Conservation (phyloP, 768 basidiomycete species). For the Pisolithus marmoratus region DNA sequence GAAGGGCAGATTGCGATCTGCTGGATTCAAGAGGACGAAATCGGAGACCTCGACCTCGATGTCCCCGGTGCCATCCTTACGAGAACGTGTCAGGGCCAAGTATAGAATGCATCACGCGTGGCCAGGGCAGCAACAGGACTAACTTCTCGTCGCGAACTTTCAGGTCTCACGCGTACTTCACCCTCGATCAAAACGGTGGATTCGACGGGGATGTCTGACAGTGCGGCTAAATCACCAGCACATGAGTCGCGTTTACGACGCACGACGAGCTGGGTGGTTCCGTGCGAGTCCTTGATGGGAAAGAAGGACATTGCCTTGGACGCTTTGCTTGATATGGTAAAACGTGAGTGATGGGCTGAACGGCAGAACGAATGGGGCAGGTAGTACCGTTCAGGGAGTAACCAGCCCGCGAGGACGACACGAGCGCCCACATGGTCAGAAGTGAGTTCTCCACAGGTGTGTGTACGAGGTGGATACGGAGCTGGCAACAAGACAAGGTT, state of each 20-base stretch:
- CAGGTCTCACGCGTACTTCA: conserved; percentile 58
- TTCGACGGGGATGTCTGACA: conserved; percentile 67
- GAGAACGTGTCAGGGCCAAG: conserved; percentile 3
- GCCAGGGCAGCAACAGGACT: conserved; percentile 21
- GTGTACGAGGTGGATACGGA: conserved; percentile 57
- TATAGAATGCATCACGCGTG: conserved; percentile 5
- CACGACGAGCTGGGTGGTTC: conserved; percentile 74
- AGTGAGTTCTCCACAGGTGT: conserved; percentile 56
- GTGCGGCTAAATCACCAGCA: conserved; percentile 30
- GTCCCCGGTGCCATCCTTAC: conserved; percentile 59
- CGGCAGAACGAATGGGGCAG: conserved; percentile 26
- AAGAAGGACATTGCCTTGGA: conserved; percentile 75
- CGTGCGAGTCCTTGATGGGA: conserved; percentile 74
- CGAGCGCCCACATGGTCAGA: conserved; percentile 43
- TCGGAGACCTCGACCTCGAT: conserved; percentile 74
- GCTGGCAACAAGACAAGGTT: conserved; percentile 27
- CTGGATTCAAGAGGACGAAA: conserved; percentile 76
- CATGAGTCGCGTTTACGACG: conserved; percentile 33
- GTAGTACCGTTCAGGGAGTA: conserved; percentile 70
- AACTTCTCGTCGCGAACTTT: conserved; percentile 56
- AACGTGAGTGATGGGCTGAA: conserved; percentile 32
- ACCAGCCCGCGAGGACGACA: conserved; percentile 78
- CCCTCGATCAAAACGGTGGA: conserved; percentile 76
- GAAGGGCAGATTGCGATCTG: conserved; percentile 70
- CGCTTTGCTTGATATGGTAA: conserved; percentile 50